Conservation (phyloP, 1,284 basidiomycete genomes). For the Coniferiporia sulphurascens region DNA sequence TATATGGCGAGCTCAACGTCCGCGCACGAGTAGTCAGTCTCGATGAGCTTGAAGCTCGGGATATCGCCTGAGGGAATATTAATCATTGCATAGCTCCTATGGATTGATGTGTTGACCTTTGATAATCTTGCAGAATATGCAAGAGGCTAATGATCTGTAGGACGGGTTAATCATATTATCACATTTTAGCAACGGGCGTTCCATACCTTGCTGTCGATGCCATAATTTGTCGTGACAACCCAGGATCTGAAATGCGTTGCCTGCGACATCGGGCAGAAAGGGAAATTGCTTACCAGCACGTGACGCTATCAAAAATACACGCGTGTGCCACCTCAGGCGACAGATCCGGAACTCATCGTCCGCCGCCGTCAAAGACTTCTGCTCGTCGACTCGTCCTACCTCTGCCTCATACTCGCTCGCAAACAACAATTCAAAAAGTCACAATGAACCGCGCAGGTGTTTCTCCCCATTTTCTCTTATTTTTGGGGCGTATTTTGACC, state of each 20-base stretch:
- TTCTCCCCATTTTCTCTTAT: neutral
- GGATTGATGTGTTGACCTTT: constrained; percentile 47
- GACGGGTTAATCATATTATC: neutral
- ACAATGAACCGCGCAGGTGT: constrained; percentile 24
- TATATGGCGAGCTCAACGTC: neutral
- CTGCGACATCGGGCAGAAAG: neutral
- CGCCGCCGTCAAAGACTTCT: neutral
- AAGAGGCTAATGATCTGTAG: constrained; percentile 47
- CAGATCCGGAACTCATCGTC: constrained; percentile 2
- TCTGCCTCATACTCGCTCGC: neutral
- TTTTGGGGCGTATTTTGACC: neutral
- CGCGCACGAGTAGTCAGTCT: constrained; percentile 67
- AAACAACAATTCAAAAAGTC: neutral
- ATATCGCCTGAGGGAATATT: constrained; percentile 48
- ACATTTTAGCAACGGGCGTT: no score
- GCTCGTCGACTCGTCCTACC: neutral
- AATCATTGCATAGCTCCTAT: neutral
- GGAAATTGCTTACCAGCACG: neutral
- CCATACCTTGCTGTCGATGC: constrained; percentile 2
- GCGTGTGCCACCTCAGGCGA: constrained; percentile 1
- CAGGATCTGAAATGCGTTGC: neutral
- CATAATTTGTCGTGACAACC: neutral
- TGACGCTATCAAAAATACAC: neutral
- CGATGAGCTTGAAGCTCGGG: constrained; percentile 79
- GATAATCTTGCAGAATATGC: constrained; percentile 90